Evolutionary conservation across 2,329 filamentous ascomycete genomes (phyloP).

Genomic region (Arthrobotrys iridis): DNA sequence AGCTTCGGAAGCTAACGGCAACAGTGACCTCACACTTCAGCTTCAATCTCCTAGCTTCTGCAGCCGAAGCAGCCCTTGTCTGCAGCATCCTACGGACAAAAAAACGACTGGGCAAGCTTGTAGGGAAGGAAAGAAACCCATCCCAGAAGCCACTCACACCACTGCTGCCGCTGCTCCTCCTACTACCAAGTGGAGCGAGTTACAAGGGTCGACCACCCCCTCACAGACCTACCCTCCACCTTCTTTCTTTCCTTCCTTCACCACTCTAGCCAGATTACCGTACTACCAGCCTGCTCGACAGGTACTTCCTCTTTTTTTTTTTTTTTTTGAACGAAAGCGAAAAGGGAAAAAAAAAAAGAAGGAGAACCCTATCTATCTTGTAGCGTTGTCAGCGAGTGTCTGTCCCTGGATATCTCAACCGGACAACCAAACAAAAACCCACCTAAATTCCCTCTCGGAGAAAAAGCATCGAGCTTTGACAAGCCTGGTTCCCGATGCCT

Average conservation of each 20-base stretch:
- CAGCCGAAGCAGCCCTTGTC: slow-evolving; percentile 39
- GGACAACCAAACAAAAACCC: no score
- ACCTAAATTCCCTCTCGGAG: not conserved
- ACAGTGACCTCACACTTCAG: slow-evolving; percentile 27
- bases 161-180: no score
- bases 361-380: not conserved
- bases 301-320: not conserved
- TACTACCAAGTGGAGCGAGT: slow-evolving; percentile 50
- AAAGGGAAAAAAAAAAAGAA: not conserved
- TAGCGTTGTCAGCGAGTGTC: not conserved
- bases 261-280: slow-evolving; percentile 34
- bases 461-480: slow-evolving; percentile 8
- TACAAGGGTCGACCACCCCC: slow-evolving; percentile 45
- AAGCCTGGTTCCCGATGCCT: slow-evolving; percentile 51
- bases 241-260: slow-evolving; percentile 46
- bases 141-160: slow-evolving; percentile 7
- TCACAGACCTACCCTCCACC: slow-evolving; percentile 38
- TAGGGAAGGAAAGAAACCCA: slow-evolving; percentile 28
- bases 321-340: not conserved
- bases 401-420: not conserved
- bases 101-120: slow-evolving; percentile 27
- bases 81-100: slow-evolving; percentile 34
- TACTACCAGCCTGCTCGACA: slow-evolving; percentile 18
- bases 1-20: slow-evolving; percentile 50
- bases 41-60: slow-evolving; percentile 13